These are phyloP conservation scores for Sporisorium reilianum DNA, from an alignment of 1,284 basidiomycete species.

Conservation along the genomic window DNA sequence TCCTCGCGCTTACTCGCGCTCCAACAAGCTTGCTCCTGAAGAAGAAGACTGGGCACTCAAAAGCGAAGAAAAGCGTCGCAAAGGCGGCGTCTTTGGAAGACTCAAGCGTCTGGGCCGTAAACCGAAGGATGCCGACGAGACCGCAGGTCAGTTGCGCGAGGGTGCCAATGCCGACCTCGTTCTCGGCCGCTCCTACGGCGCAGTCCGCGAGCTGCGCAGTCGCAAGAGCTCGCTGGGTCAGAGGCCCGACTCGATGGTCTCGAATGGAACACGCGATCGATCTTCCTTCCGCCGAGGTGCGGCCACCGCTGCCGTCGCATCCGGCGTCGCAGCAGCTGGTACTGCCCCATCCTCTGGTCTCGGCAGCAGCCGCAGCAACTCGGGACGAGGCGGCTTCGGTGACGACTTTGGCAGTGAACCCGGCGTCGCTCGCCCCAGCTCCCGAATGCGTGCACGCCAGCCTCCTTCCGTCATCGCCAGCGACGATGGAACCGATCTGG, in stretches of 20 bases:
- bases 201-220: slow-evolving; percentile 47
- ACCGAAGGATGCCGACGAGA: slow-evolving; percentile 11
- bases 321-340: slow-evolving; percentile 22
- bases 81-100: slow-evolving; percentile 48
- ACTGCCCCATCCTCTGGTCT: slow-evolving; percentile 20
- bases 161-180: slow-evolving; percentile 44
- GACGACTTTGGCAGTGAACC: slow-evolving; percentile 49
- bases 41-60: slow-evolving; percentile 44
- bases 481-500: slow-evolving; percentile 26
- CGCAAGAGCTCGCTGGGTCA: slow-evolving; percentile 37
- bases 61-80: slow-evolving; percentile 41
- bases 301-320: slow-evolving; percentile 28
- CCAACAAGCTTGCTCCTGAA: slow-evolving; percentile 49
- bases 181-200: slow-evolving; percentile 48
- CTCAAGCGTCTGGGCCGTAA: slow-evolving; percentile 42
- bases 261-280: slow-evolving; percentile 17
- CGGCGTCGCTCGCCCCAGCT: slow-evolving; percentile 20
- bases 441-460: slow-evolving; percentile 20
- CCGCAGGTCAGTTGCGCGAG: slow-evolving; percentile 12
- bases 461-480: slow-evolving; percentile 35
- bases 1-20: slow-evolving; percentile 41
- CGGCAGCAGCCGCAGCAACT: slow-evolving; percentile 30
- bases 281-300: slow-evolving; percentile 26
- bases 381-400: slow-evolving; percentile 33
- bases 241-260: slow-evolving; percentile 16